phyloP scores from a whole-genome alignment of 1,284 basidiomycete genomes.

The Ceratobasidium sp. region DNA sequence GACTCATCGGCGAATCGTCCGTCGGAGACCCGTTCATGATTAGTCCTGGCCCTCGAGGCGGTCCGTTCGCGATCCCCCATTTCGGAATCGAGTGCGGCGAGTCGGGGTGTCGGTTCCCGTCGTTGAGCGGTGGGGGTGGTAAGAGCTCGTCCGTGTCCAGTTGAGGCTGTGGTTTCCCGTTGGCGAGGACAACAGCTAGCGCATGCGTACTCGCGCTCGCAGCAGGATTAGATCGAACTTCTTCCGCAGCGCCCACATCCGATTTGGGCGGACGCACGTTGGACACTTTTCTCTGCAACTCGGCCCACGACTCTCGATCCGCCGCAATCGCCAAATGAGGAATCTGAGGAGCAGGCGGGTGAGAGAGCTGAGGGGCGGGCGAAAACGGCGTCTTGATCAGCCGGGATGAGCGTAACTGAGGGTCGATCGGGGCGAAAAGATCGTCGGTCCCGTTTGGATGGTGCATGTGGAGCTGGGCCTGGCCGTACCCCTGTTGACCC shows the following conservation, averaged over 20 bases:
- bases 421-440: slow-evolving; percentile 20
- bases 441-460: not conserved
- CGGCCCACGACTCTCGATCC: slow-evolving; percentile 17
- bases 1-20: slow-evolving; percentile 40
- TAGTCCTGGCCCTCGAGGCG: slow-evolving; percentile 17
- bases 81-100: slow-evolving; percentile 42
- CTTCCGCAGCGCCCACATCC: slow-evolving; percentile 20
- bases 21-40: slow-evolving; percentile 32
- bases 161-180: not conserved
- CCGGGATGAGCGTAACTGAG: slow-evolving; percentile 24
- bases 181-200: not conserved
- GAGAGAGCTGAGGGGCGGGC: no score
- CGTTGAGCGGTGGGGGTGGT: slow-evolving; percentile 22
- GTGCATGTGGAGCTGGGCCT: not conserved
- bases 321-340: slow-evolving; percentile 18
- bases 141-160: slow-evolving; percentile 5
- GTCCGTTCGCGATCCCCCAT: slow-evolving; percentile 34
- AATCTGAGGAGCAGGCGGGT: slow-evolving; percentile 38
- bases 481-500: slow-evolving; percentile 4
- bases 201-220: not conserved
- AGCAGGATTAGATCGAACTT: not conserved
- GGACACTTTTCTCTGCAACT: slow-evolving; percentile 21
- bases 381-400: slow-evolving; percentile 31
- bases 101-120: slow-evolving; percentile 25
- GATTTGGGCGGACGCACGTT: slow-evolving; percentile 21